Evolutionary conservation across 768 basidiomycete species (phyloP), one percentile per base, ranked within the genome.

Genomic region (Psilocybe cyanescens): DNA sequence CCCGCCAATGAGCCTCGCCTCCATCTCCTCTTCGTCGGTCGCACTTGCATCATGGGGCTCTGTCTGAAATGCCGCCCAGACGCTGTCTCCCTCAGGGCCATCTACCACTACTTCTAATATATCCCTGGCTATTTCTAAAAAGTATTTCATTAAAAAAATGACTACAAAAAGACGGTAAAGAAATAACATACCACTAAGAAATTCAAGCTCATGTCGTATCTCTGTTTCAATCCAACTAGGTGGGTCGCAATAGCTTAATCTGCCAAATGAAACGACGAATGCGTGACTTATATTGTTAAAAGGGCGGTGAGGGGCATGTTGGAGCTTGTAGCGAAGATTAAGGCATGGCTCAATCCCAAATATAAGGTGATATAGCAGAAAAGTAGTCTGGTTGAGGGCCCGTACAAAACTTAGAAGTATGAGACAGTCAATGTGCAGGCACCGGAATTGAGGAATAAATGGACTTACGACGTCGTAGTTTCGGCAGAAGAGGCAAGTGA

Each of bases 251-350:
- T 85, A 93, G 58, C 88, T 86, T 50, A 95, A 75, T 62, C 92
- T 81, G 41, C 92, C 90, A 57, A 95, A 83, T 0, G 87, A 84
- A n/a, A 92, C 86, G 30, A 87, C 84, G 68, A 92, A 93, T 70
- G 87, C 80, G 65, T 94, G 87, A 11, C 78, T 78, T 29, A 91
- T 73, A 33, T 86, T 87, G 65, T 83, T 86, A 69, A 89, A 88
- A 30, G 79, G 76, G 33, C 85, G 82, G 50, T 76, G 74, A 11
- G 82, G 76, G 14, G 86, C 83, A 45, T 80, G 76, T 58, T 83
- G 82, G 31, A 94, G 79, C 69, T 85, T 85, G 39, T 80, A 78
- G 44, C 85, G 82, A 55, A 93, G 74, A 69, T 85, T 81, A 50
- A 84, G 70, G 9, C 74, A 72, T 11, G 84, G 73, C 6, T 81